phyloP scores from a whole-genome alignment of 2,329 filamentous ascomycete species.

The Fusarium xylarioides region DNA sequence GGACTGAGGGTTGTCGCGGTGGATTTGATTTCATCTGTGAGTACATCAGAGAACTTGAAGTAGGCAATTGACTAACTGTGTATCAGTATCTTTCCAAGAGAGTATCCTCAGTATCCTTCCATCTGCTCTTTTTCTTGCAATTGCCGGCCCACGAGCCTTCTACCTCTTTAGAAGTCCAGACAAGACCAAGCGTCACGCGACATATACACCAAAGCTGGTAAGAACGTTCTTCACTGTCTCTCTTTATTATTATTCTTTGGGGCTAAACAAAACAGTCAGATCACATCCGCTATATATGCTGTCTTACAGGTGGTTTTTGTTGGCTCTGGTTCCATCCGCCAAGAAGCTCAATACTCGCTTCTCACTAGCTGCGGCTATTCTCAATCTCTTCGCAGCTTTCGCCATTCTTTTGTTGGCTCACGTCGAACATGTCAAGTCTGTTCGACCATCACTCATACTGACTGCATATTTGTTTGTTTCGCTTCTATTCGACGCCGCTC shows the following conservation, averaged over 20 bases:
- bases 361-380: conserved; percentile 43
- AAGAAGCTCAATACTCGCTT: conserved; percentile 41
- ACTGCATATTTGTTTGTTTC: conserved; percentile 44
- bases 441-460: conserved; percentile 46
- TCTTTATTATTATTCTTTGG: no score
- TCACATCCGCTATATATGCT: conserved; percentile 37
- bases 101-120: conserved; percentile 41
- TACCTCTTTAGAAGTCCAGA: conserved; percentile 40
- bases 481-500: conserved; percentile 46
- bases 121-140: conserved; percentile 39
- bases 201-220: conserved; percentile 44
- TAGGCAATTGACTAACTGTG: neutral
- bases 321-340: conserved; percentile 40
- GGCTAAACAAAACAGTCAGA: conserved; percentile 13
- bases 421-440: conserved; percentile 46
- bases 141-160: conserved; percentile 33
- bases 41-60: neutral
- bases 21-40: conserved; percentile 47
- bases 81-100: conserved; percentile 45
- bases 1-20: conserved; percentile 43
- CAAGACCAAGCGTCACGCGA: conserved; percentile 36
- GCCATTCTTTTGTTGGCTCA: conserved; percentile 44
- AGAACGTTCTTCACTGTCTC: neutral
- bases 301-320: conserved; percentile 38
- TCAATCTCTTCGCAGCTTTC: conserved; percentile 42